These are phyloP conservation scores for Camelina sativa DNA, from an alignment of 345 rosid genomes.

Conservation along the genomic window DNA sequence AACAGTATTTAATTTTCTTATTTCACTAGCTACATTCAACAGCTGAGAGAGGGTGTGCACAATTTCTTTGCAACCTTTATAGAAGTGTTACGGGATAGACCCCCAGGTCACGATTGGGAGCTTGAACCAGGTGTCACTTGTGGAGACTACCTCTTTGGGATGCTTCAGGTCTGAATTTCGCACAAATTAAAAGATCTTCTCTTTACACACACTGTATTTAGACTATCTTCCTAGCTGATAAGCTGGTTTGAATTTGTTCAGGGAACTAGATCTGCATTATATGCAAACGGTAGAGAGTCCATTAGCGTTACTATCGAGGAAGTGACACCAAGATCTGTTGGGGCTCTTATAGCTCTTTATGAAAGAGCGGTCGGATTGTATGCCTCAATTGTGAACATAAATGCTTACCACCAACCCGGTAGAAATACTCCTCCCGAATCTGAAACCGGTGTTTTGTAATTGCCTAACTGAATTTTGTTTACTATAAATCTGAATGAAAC, in stretches of 20 bases:
- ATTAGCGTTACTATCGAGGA: slow-evolving; percentile 87
- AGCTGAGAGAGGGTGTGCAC: slow-evolving; percentile 96
- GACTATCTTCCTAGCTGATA: slow-evolving; percentile 17
- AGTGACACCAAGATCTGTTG: slow-evolving; percentile 90
- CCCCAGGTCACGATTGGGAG: slow-evolving; percentile 99
- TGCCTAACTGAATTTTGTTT: background rate
- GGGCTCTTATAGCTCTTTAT: slow-evolving; percentile 90
- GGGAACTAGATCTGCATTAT: slow-evolving; percentile 99
- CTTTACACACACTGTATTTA: slow-evolving; percentile 11
- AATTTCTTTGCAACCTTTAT: slow-evolving; percentile 96
- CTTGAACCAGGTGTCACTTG: slow-evolving; percentile 99
- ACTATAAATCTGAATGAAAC: slow-evolving; percentile 17
- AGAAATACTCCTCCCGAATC: slow-evolving; percentile 19
- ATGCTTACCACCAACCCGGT: slow-evolving; percentile 99
- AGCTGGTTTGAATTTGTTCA: slow-evolving; percentile 44
- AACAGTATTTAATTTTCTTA: slow-evolving; percentile 11
- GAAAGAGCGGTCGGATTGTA: slow-evolving; percentile 98
- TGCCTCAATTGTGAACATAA: slow-evolving; percentile 81
- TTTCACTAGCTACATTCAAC: slow-evolving; percentile 86
- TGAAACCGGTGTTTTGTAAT: slow-evolving; percentile 17
- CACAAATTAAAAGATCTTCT: slow-evolving; percentile 22
- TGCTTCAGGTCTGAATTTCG: slow-evolving; percentile 76
- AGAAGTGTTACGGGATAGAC: slow-evolving; percentile 94
- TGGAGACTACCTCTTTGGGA: slow-evolving; percentile 97
- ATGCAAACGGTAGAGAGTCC: slow-evolving; percentile 87